A percentile compares a stretch with the other conserved stretches of the same genome.
phyloP scores from a whole-genome alignment of 345 rosid species.

The Murraya koenigii region DNA sequence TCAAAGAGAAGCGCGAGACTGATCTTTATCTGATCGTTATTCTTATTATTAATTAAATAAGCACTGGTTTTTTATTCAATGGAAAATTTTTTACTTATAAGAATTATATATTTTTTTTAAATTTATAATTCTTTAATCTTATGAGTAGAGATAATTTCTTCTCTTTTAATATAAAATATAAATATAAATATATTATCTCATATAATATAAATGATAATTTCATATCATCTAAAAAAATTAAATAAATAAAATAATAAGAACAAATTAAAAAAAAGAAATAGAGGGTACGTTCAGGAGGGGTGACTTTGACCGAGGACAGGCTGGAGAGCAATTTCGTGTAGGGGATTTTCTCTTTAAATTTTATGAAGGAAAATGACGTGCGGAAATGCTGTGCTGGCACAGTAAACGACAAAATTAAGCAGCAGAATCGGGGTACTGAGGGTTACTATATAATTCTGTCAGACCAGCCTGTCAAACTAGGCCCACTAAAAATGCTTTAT shows the following conservation, averaged over 20 bases:
- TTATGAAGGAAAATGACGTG: conserved; percentile 29
- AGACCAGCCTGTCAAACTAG: conserved; percentile 48
- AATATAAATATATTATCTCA: no score
- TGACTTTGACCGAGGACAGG: conserved; percentile 50
- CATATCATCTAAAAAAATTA: no score
- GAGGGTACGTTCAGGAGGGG: conserved; percentile 14
- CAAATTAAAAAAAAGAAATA: neutral
- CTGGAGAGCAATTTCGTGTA: conserved; percentile 45
- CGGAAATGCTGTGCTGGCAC: conserved; percentile 43
- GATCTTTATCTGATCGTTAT: conserved; percentile 8
- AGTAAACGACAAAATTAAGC: conserved; percentile 46
- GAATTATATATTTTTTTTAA: no score
- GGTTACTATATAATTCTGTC: conserved; percentile 37
- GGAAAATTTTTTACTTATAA: no score
- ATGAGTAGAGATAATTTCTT: no score
- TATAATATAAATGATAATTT: no score
- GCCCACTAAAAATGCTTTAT: conserved; percentile 11
- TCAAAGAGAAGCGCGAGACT: neutral
- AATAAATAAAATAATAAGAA: neutral
- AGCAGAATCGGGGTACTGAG: conserved; percentile 40
- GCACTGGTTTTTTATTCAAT: no score
- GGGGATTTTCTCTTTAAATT: neutral
- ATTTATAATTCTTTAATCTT: no score
- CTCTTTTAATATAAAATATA: no score
- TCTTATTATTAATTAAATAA: neutral